Evolutionary conservation across 305 asterid species (phyloP), one percentile per base, ranked within the genome.

Genomic region (Fraxinus platypoda): DNA sequence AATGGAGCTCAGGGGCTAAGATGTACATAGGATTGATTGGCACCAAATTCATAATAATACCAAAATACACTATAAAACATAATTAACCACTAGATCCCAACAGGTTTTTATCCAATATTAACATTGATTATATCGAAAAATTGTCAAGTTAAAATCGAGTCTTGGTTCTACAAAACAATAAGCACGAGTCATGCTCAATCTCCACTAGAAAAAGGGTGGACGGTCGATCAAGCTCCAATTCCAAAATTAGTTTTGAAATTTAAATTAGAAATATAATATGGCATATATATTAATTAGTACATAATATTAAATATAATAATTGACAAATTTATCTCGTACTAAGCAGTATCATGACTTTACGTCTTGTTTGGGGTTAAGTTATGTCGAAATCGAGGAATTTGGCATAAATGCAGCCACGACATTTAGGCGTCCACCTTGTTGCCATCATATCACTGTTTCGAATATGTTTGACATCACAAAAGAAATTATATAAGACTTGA

Each of bases 381-480:
- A 41, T 41, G 15, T 41, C 17, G 4, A 43, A 17, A 54, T 54
- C 4, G 23, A 54, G 25, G 7, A 17, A 13, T 23, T 23, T 26
- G 35, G 37, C 17, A 76, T 37, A 23, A 23, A 21, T 75, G 71
- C 31, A 62, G 33, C 15, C 31, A 2, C 0, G 28, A 23, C 8
- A 17, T 52, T 81, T 77, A 25, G 21, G 15, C 15, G 3, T 35
- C 41, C 57, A 35, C 80, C 9, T 46, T 6, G 82, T 76, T 79
- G 2, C 81, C 83, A 78, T 88, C 88, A 15, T 35, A n/a, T 89
- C 90, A 84, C 82, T 76, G 83, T 77, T 83, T 71, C 82, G 91
- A 88, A 86, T 82, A 84, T 84, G 80, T 84, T 83, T 81, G 37
- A 62, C 23, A 4, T 19, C n/a, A 64, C 34, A 54, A 38, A 62